These are phyloP conservation scores for Neopestalotiopsis sp. DNA, from an alignment of 2,329 filamentous ascomycete genomes.

Conservation along the genomic window DNA sequence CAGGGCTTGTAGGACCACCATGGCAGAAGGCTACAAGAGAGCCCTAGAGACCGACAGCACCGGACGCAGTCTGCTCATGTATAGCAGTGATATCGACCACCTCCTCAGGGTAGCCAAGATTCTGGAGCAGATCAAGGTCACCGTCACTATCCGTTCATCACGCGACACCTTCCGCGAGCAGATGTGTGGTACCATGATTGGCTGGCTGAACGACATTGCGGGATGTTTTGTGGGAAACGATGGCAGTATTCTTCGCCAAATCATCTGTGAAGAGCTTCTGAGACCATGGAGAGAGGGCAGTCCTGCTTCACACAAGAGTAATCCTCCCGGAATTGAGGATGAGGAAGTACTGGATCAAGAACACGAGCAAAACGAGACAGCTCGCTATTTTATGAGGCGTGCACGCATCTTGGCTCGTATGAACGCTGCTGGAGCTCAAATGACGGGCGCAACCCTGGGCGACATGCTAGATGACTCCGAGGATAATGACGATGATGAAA, in stretches of 20 bases:
- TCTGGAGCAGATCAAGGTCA: slow-evolving; percentile 94
- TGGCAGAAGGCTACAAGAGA: slow-evolving; percentile 71
- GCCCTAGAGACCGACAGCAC: slow-evolving; percentile 90
- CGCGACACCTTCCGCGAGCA: slow-evolving; percentile 96
- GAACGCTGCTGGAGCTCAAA: slow-evolving; percentile 20
- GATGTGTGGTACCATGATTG: slow-evolving; percentile 97
- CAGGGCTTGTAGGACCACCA: slow-evolving; percentile 79
- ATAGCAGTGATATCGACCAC: slow-evolving; percentile 72
- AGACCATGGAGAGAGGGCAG: slow-evolving; percentile 88
- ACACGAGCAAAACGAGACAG: slow-evolving; percentile 36
- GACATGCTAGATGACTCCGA: slow-evolving; percentile 50
- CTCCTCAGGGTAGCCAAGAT: slow-evolving; percentile 81
- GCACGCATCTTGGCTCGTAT: slow-evolving; percentile 37
- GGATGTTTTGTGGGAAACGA: slow-evolving; percentile 86
- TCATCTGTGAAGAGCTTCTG: slow-evolving; percentile 90
- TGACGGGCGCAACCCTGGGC: slow-evolving; percentile 26
- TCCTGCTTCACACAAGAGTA: slow-evolving; percentile 77
- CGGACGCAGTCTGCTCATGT: slow-evolving; percentile 84
- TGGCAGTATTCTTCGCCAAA: slow-evolving; percentile 76
- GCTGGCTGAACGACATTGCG: slow-evolving; percentile 93
- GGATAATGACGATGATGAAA: slow-evolving; percentile 44
- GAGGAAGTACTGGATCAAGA: slow-evolving; percentile 69
- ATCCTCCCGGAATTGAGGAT: slow-evolving; percentile 81
- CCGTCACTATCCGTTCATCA: slow-evolving; percentile 90
- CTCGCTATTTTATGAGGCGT: slow-evolving; percentile 42